Conservation (phyloP, 2,329 filamentous ascomycete species). For the Monilinia laxa region DNA sequence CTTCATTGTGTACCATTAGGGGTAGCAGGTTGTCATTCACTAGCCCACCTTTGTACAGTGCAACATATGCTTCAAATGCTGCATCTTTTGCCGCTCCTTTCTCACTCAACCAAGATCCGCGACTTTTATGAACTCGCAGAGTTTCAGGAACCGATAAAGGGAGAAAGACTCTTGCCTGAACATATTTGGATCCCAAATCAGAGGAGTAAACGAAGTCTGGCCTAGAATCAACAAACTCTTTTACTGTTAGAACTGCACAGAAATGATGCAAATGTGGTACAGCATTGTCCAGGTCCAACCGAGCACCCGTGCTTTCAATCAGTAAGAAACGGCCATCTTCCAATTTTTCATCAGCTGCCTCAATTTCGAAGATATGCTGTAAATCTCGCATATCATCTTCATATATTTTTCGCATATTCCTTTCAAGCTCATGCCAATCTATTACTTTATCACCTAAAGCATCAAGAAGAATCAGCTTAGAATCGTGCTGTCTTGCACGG, state of each 20-base stretch:
- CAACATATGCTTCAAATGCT: conserved; percentile 70
- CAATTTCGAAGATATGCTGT: conserved; percentile 29
- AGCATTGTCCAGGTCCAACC: conserved; percentile 71
- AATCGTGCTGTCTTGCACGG: conserved; percentile 57
- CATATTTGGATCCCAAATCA: conserved; percentile 44
- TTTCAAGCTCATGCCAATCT: conserved; percentile 67
- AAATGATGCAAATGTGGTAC: conserved; percentile 80
- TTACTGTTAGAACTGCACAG: conserved; percentile 57
- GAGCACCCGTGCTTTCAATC: conserved; percentile 54
- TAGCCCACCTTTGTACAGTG: conserved; percentile 67
- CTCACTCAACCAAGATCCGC: conserved; percentile 63
- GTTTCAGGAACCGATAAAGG: conserved; percentile 67
- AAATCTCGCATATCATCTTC: conserved; percentile 41
- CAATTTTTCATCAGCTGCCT: conserved; percentile 38
- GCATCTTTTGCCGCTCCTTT: conserved; percentile 67
- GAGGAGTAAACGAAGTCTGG: conserved; percentile 61
- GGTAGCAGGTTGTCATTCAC: conserved; percentile 80
- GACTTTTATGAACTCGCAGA: conserved; percentile 55
- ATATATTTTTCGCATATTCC: conserved; percentile 58
- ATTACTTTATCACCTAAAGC: conserved; percentile 35
- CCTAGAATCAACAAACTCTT: conserved; percentile 60
- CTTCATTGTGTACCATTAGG: conserved; percentile 39
- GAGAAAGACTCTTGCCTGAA: conserved; percentile 64
- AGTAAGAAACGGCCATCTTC: conserved; percentile 42
- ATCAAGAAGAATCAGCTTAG: conserved; percentile 44